These are phyloP conservation scores for Saccharomycopsis oosterbeekiorum DNA, from an alignment of 805 yeast genomes.

Conservation along the genomic window DNA sequence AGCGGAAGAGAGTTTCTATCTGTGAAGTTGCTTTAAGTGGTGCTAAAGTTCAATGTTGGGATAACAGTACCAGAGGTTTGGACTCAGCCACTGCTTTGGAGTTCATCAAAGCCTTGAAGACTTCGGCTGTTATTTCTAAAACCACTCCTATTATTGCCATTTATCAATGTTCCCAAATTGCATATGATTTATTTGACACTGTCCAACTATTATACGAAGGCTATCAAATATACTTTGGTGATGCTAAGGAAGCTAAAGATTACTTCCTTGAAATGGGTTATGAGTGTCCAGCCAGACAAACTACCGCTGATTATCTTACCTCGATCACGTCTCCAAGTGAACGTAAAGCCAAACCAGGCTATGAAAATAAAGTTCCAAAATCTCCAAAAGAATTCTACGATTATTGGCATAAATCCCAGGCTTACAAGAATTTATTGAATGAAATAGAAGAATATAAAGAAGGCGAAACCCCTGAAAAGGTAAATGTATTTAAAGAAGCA, in stretches of 20 bases:
- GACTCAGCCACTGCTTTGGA: constrained; percentile 55
- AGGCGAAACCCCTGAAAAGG: background rate
- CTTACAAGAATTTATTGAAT: constrained; percentile 30
- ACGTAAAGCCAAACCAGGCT: constrained; percentile 35
- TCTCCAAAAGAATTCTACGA: constrained; percentile 43
- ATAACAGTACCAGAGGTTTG: constrained; percentile 57
- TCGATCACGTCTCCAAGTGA: constrained; percentile 46
- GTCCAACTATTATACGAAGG: constrained; percentile 47
- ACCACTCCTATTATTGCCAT: constrained; percentile 54
- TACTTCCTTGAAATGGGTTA: constrained; percentile 47
- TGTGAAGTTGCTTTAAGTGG: constrained; percentile 49
- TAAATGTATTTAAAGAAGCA: constrained; percentile 26
- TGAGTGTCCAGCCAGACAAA: constrained; percentile 45
- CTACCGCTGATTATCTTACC: constrained; percentile 51
- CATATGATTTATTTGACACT: constrained; percentile 45
- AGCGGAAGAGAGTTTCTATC: constrained; percentile 65
- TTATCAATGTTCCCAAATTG: constrained; percentile 48
- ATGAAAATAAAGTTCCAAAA: constrained; percentile 39
- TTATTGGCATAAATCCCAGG: constrained; percentile 40
- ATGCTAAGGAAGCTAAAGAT: constrained; percentile 34
- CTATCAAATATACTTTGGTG: constrained; percentile 44
- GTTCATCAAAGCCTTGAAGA: constrained; percentile 43
- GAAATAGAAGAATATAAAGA: constrained; percentile 33
- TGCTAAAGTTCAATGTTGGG: constrained; percentile 43
- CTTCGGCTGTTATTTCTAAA: constrained; percentile 38